phyloP scores from a whole-genome alignment of 768 basidiomycete genomes.

The Tricholoma furcatifolium region DNA sequence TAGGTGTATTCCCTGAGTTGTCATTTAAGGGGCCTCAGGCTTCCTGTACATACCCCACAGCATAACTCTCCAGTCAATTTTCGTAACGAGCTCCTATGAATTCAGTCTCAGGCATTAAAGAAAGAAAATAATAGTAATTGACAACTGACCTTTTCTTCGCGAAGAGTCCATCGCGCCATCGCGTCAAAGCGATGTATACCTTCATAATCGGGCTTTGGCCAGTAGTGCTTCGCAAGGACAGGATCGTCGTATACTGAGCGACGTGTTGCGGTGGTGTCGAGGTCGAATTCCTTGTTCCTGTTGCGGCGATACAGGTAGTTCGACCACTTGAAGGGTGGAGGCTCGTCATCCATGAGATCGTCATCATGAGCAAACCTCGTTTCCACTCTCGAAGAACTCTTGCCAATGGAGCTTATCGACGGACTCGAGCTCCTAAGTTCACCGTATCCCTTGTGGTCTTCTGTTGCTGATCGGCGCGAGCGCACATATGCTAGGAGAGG shows the following conservation, averaged over 20 bases:
- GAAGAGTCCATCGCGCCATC: constrained; percentile 55
- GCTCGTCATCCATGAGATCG: constrained; percentile 34
- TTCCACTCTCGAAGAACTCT: constrained; percentile 7
- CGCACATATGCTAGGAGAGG: background rate
- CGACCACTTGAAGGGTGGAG: constrained; percentile 31
- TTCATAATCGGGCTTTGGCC: constrained; percentile 52
- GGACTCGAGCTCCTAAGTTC: constrained; percentile 1
- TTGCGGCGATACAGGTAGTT: constrained; percentile 30
- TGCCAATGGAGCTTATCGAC: constrained; percentile 5
- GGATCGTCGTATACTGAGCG: constrained; percentile 55
- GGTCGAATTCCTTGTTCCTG: constrained; percentile 16
- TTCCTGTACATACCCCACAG: constrained; percentile 32
- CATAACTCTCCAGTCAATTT: constrained; percentile 64
- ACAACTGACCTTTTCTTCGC: constrained; percentile 46
- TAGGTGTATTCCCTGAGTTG: background rate
- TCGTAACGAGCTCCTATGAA: constrained; percentile 44
- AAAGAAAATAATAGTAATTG: background rate
- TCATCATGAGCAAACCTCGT: constrained; percentile 18
- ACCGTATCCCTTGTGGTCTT: background rate
- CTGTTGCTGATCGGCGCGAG: background rate
- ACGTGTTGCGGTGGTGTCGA: constrained; percentile 43
- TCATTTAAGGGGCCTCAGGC: background rate
- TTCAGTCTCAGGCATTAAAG: background rate
- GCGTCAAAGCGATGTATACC: constrained; percentile 58
- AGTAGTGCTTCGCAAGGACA: constrained; percentile 41